Evolutionary conservation across 2,329 filamentous ascomycete genomes (phyloP).

Genomic region (Cercospora beticola): DNA sequence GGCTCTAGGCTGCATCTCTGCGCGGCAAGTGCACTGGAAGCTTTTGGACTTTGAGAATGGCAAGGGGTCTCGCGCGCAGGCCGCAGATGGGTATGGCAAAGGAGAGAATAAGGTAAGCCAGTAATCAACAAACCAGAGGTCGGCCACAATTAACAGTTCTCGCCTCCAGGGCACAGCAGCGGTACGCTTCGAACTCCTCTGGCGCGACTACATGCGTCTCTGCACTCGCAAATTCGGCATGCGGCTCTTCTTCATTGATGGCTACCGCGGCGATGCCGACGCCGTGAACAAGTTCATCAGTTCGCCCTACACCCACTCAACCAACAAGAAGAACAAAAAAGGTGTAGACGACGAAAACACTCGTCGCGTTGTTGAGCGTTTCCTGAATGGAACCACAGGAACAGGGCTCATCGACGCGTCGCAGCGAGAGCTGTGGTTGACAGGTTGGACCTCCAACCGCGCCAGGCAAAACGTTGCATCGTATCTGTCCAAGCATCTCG

Average conservation of each 20-base stretch:
- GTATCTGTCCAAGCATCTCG: conserved; percentile 70
- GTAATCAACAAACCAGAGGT: not conserved
- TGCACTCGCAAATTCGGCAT: conserved; percentile 68
- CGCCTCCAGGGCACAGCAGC: conserved; percentile 57
- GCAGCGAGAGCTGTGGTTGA: conserved; percentile 70
- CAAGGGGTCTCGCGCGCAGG: conserved; percentile 39
- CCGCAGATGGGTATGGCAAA: conserved; percentile 60
- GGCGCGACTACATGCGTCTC: conserved; percentile 79
- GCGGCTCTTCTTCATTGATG: conserved; percentile 63
- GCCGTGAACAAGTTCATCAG: conserved; percentile 39
- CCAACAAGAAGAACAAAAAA: conserved; percentile 43
- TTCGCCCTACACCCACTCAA: conserved; percentile 34
- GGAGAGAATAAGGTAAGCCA: conserved; percentile 61
- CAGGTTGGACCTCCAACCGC: conserved; percentile 76
- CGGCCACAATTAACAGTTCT: not conserved
- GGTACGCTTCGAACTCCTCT: conserved; percentile 71
- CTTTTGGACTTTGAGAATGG: conserved; percentile 70
- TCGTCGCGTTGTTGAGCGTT: conserved; percentile 50
- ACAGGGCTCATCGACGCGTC: conserved; percentile 76
- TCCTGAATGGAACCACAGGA: conserved; percentile 68
- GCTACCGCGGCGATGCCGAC: conserved; percentile 56
- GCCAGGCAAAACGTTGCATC: conserved; percentile 74
- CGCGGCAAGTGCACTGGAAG: conserved; percentile 69
- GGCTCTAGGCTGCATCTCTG: conserved; percentile 69
- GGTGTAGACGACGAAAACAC: conserved; percentile 46